phyloP scores from a whole-genome alignment of 1,284 basidiomycete genomes.

The Paramarasmius palmivorus region DNA sequence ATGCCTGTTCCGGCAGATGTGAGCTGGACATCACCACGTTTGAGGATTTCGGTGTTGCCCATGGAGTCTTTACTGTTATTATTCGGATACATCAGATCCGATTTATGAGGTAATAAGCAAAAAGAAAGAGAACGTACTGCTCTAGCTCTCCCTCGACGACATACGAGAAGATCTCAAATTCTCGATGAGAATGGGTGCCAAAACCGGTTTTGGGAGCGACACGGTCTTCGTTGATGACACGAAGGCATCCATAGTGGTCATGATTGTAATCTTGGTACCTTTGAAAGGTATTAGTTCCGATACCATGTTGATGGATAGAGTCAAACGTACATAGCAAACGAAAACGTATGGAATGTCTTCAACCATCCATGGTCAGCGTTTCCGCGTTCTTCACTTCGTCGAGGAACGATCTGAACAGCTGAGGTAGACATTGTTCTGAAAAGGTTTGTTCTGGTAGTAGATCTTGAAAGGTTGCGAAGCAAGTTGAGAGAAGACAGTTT shows the following conservation, averaged over 20 bases:
- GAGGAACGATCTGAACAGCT: constrained; percentile 11
- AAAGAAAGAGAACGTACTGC: constrained; percentile 69
- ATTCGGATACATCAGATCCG: constrained; percentile 8
- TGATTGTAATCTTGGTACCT: constrained; percentile 68
- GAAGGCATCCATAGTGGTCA: constrained; percentile 60
- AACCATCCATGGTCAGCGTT: constrained; percentile 88
- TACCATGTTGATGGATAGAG: background rate
- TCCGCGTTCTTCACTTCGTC: constrained; percentile 53
- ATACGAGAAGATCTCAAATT: constrained; percentile 93
- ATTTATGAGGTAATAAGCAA: background rate
- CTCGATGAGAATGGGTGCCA: constrained; percentile 81
- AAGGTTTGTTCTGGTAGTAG: background rate
- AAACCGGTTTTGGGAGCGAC: constrained; percentile 81
- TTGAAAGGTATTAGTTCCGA: background rate
- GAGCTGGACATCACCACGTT: constrained; percentile 87
- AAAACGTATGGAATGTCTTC: constrained; percentile 88
- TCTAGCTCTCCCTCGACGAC: constrained; percentile 77
- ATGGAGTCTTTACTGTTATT: constrained; percentile 76
- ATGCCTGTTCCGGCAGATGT: constrained; percentile 90
- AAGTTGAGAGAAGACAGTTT: constrained; percentile 6
- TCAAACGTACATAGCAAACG: constrained; percentile 67
- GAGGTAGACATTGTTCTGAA: background rate
- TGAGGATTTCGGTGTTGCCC: constrained; percentile 86
- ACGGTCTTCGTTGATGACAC: constrained; percentile 90
- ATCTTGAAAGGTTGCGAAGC: background rate